Conservation (phyloP, 805 yeast species). For the Myxozyma melibiosi region DNA sequence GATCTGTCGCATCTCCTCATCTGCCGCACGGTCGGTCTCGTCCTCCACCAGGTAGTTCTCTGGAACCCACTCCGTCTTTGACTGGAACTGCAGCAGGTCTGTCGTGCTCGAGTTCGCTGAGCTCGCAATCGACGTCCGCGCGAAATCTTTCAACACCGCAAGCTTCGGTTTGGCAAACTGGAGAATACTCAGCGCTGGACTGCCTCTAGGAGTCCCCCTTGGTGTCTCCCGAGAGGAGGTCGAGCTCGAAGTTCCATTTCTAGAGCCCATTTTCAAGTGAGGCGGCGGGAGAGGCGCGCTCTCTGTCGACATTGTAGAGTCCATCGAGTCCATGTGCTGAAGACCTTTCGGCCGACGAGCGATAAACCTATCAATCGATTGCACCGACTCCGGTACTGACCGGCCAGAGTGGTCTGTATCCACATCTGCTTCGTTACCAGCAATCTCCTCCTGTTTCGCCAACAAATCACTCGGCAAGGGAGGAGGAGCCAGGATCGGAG, state of each 20-base stretch:
- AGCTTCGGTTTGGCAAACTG: conserved; percentile 4
- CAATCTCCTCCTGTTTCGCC: neutral
- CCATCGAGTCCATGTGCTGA: neutral
- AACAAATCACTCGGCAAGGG: neutral
- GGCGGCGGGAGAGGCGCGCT: conserved; percentile 15
- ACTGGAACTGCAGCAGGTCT: conserved; percentile 5
- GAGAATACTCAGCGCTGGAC: neutral
- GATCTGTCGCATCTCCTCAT: conserved; percentile 23
- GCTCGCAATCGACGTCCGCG: conserved; percentile 7
- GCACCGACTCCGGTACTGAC: neutral
- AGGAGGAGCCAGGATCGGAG: conserved; percentile 3
- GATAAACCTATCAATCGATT: neutral
- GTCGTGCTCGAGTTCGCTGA: conserved; percentile 12
- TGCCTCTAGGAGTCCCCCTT: conserved; percentile 9
- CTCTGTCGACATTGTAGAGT: neutral
- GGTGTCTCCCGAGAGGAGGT: conserved; percentile 7
- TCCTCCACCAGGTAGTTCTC: conserved; percentile 18
- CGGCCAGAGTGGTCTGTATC: neutral
- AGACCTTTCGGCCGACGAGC: neutral
- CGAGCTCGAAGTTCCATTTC: conserved; percentile 1
- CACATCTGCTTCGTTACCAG: neutral
- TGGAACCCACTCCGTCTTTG: conserved; percentile 18
- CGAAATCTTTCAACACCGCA: conserved; percentile 14
- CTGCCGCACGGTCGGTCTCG: conserved; percentile 22
- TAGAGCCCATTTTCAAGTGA: conserved; percentile 2